Base-by-base conservation (phyloP, 306 rosid genomes). In the Inga leiocalycina region DNA sequence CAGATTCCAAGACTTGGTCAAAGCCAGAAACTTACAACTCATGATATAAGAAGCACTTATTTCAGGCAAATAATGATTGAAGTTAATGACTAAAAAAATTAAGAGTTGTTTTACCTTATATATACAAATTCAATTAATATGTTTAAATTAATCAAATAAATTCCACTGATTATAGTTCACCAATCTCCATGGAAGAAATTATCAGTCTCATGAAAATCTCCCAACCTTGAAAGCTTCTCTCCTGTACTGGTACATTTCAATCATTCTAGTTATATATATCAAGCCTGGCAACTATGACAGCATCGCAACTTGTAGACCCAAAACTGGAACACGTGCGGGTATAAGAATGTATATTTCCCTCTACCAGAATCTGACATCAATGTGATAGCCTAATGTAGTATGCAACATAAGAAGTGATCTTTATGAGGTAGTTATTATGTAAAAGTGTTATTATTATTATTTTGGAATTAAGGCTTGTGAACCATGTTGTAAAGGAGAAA, bases 401-500 rank as follows among this genome's bases (percentile, higher is more conserved):
- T 6, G n/a, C 71, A 32, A 7, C 39, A 32, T 30, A 34, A 30
- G 41, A 64, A 27, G 9, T 20, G 20, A 27, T 15, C n/a, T 34
- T 65, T 30, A 14, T 13, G 12, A 30, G 43, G 39, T 15, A 64
- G 2, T 14, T 64, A 64, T 34, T 20, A 30, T 13, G 43, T 32
- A 32, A 65, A 27, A 27, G 5, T 12, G 43, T 6, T 2, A 65
- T 32, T 34, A 12, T 32, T 6, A 12, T 32, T 6, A 65, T 32
- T 15, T 15, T 16, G 41, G 71, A 32, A 32, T 32, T 32, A 65
- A 34, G 43, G 71, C 19, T 14, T 4, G 0, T 10, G 30, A 73
- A 39, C 54, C 66, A 73, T 71, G 41, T 74, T 44, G 67, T 64
- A 22, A 59, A 85, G 69, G 65, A 82, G 39, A 76, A 80, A 85